Base-by-base conservation (phyloP, 148 eudicot genomes). In the Cornus suecica region DNA sequence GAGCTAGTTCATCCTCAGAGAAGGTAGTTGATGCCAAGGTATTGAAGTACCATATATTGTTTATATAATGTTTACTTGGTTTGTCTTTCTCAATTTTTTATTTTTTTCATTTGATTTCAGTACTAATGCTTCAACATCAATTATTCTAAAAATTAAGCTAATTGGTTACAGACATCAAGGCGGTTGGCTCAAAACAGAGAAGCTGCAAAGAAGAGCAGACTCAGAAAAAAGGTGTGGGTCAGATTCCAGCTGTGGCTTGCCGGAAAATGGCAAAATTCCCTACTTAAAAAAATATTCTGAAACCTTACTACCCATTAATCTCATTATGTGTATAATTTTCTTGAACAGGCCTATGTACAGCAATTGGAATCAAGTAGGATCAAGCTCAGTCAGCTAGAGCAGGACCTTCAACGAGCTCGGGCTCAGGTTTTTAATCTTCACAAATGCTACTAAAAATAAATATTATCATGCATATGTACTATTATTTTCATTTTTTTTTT, bases 121-220 rank as follows among this genome's bases (percentile, higher is more conserved):
- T 9, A 26, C n/a, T 1, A 13, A 5, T 8, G 42, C 4, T 42
- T 26, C 31, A 26, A 29, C 27, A 27, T 27, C 37, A 28, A 28
- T 51, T 51, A 26, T 11, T 24, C 18, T 14, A 18, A 70, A n/a
- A 0, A 25, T 48, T 7, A 48, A 77, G 20, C 23, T 52, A 37
- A 23, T 34, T 28, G 31, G 66, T 78, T 70, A 27, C 86, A 95
- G 99, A 95, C 97, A 28, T 79, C 91, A 77, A 87, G 99, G 76
- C 99, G 99, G 72, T 88, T 95, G 79, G 99, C 99, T 72, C 99
- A 95, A 76, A 95, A 95, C 88, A 86, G 99, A 86, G 99, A 95
- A 91, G 99, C 99, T 65, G 99, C 99, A 56, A 91, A 77, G 62
- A 95, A 95, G 83, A 95, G 99, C 84, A 90, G 99, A 71, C 88